Evolutionary conservation across 2,329 filamentous ascomycete species (phyloP).

Genomic region (Calonectria hongkongensis): DNA sequence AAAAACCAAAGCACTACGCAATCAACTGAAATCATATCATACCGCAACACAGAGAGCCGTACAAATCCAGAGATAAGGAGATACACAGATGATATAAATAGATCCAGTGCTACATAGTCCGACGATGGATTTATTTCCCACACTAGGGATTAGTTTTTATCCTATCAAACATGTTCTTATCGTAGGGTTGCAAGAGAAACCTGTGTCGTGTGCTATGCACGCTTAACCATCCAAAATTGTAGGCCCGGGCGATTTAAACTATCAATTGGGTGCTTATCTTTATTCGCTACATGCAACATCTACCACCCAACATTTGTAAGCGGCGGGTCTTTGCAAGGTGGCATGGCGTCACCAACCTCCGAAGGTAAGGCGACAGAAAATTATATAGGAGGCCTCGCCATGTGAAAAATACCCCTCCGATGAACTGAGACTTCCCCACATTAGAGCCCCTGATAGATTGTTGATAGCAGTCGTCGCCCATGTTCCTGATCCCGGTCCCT

Average conservation of each 20-base stretch:
- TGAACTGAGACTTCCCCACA: not conserved
- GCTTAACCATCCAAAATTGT: not conserved
- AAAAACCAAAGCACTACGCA: not conserved
- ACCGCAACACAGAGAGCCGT: too few relatives aligned
- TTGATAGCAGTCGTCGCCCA: too few relatives aligned
- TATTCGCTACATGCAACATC: constrained; percentile 5
- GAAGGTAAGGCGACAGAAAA: not conserved
- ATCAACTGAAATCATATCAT: too few relatives aligned
- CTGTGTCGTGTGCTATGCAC: not conserved
- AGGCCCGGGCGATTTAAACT: constrained; percentile 9
- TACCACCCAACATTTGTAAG: constrained; percentile 19
- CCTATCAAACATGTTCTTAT: not conserved
- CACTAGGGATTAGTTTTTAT: not conserved
- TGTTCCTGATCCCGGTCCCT: not conserved
- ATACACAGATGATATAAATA: too few relatives aligned
- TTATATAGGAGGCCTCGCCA: constrained; percentile 11
- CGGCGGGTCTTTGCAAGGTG: not conserved
- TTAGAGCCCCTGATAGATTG: too few relatives aligned
- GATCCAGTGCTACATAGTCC: too few relatives aligned
- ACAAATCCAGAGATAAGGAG: too few relatives aligned
- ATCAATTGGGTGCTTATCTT: constrained; percentile 23
- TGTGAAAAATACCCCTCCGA: constrained; percentile 9
- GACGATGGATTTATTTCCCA: too few relatives aligned
- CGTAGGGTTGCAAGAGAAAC: not conserved
- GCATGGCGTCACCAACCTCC: not conserved